Percentiles rank a stretch among this genome's conserved stretches.
Evolutionary conservation across 192 early-diverging fungal genomes (phyloP).

Genomic region (Coemansia sp.): DNA sequence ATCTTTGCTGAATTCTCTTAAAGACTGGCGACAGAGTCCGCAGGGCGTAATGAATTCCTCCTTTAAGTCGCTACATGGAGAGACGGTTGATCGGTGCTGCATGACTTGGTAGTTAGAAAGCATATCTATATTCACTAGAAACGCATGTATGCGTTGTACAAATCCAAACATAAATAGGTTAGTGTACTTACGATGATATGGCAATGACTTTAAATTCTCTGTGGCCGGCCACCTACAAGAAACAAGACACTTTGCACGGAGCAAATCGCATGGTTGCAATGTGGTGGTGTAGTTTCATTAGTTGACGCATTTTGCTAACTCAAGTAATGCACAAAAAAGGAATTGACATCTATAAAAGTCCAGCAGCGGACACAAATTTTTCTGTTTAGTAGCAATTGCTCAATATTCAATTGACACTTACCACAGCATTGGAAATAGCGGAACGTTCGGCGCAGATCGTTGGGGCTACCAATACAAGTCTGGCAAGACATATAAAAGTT

Average conservation of each 20-base stretch:
- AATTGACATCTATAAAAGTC: no score
- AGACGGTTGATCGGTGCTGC: no score
- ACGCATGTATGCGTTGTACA: no score
- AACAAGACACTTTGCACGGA: not conserved
- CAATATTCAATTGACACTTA: no score
- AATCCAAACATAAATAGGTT: no score
- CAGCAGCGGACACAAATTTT: no score
- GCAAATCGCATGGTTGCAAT: not conserved
- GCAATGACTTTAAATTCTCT: constrained; percentile 69
- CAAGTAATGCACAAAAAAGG: no score
- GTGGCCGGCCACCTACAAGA: constrained; percentile 67
- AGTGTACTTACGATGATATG: constrained; percentile 62
- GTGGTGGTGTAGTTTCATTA: no score
- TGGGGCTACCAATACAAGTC: constrained; percentile 54
- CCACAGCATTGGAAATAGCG: constrained; percentile 84
- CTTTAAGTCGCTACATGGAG: constrained; percentile 44
- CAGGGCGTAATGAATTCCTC: constrained; percentile 59
- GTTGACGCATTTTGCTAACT: not conserved
- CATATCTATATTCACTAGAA: no score
- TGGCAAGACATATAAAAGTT: no score
- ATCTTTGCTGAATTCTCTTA: constrained; percentile 74
- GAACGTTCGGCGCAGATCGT: constrained; percentile 91
- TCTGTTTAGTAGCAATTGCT: no score
- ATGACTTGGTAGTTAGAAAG: no score
- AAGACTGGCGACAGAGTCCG: constrained; percentile 71